Base-by-base conservation (phyloP, 176 grass and related monocot species). In the Carex myosuroides region DNA sequence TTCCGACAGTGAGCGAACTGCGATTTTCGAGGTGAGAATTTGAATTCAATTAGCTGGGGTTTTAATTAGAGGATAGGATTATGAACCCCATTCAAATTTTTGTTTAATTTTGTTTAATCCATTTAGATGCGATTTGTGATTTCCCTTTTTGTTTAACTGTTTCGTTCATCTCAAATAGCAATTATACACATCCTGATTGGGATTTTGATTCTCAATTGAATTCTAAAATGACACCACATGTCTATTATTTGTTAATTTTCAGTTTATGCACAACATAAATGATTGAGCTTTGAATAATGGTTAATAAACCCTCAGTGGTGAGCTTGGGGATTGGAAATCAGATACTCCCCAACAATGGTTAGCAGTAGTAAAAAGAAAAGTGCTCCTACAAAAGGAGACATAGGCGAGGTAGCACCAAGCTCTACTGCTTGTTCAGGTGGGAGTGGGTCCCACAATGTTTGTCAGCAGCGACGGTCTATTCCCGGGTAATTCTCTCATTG, bases 301-400 rank as follows among this genome's bases (percentile, higher is more conserved):
- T 77, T 77, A 77, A 55, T 32, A 77, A 56, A 26, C 73, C 13
- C 24, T 77, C 24, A 29, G 22, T 77, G 12, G 48, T 56, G 48
- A 48, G 22, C 24, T 13, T 12, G 73, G 50, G 48, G 24, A 56
- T 77, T 56, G 13, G 21, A 18, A 77, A 30, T 55, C 24, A 2
- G 13, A 77, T 77, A 77, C 16, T 56, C 50, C 56, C 73, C 48
- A 56, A 77, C 46, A 12, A 76, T 77, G 73, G 73, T 70, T 42
- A 42, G 50, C 24, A 66, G 32, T 44, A 83, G 62, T 83, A 83
- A 66, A 83, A 67, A 54, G 60, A 83, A 53, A 32, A 66, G 42
- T 6, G 59, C 60, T 83, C 60, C 80, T 83, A 53, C 22, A 9
- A 65, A 83, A 22, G 80, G 80, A 52, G 80, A 65, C 4, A 52